These are phyloP conservation scores for Neonectria sp. DNA, from an alignment of 2,329 filamentous ascomycete species.

Conservation along the genomic window DNA sequence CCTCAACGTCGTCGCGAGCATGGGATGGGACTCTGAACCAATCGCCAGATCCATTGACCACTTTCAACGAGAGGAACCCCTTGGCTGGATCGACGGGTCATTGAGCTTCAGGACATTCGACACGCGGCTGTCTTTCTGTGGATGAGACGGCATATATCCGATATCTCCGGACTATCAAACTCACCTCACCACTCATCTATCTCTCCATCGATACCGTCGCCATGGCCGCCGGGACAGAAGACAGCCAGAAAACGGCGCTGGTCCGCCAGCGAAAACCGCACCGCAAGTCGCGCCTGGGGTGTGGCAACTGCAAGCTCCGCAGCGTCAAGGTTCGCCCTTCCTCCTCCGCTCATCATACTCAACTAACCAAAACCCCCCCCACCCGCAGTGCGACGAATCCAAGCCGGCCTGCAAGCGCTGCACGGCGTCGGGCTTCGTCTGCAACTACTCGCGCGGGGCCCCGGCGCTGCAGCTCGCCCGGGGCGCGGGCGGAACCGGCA, in stretches of 20 bases:
- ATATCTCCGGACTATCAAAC: constrained; percentile 13
- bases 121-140: neutral
- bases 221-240: constrained; percentile 28
- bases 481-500: constrained; percentile 27
- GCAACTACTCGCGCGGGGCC: constrained; percentile 58
- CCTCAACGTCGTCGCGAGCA: constrained; percentile 9
- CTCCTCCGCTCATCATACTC: neutral
- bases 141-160: constrained; percentile 1
- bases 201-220: neutral
- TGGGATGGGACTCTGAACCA: neutral
- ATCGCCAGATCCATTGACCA: neutral
- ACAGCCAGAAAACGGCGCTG: constrained; percentile 11
- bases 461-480: constrained; percentile 42
- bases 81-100: too few species aligned
- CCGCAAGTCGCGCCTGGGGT: constrained; percentile 68
- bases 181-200: neutral
- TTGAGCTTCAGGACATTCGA: neutral
- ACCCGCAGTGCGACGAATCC: constrained; percentile 66
- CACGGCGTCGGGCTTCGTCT: constrained; percentile 61
- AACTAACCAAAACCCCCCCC: constrained; percentile 22
- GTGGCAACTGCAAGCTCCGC: constrained; percentile 70
- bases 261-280: constrained; percentile 57
- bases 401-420: constrained; percentile 66
- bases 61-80: neutral
- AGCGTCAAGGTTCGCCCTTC: constrained; percentile 62